Conservation (phyloP, 345 rosid genomes). For the Lepidium aucheri region DNA sequence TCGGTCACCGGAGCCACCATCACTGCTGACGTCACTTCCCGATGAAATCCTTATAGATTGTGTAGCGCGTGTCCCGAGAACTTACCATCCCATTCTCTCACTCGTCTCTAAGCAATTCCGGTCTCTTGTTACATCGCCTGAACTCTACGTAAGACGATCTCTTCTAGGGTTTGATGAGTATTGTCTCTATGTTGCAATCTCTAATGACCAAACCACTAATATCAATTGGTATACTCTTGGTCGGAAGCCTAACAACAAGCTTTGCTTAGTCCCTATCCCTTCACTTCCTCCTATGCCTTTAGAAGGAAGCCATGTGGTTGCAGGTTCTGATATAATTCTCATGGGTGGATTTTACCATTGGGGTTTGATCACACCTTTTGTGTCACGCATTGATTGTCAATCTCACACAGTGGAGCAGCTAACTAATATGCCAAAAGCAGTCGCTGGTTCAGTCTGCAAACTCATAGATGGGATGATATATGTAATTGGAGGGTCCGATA, state of each 20-base stretch:
- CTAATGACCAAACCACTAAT: not conserved
- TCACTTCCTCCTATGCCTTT: constrained; percentile 11
- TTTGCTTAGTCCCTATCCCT: not conserved
- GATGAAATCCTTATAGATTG: not conserved
- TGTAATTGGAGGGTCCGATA: not conserved
- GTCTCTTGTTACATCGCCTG: not conserved
- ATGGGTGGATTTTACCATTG: not conserved
- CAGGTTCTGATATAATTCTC: not conserved
- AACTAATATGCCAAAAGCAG: not conserved
- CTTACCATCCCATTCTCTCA: not conserved
- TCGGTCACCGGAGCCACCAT: not conserved
- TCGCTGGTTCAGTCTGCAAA: not conserved
- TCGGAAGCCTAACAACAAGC: not conserved
- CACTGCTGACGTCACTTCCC: not conserved
- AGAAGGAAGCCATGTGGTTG: not conserved
- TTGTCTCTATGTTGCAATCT: constrained; percentile 3
- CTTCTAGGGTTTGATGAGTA: not conserved
- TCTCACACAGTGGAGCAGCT: not conserved
- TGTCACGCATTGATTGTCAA: not conserved
- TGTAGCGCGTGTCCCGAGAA: not conserved
- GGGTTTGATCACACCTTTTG: not conserved
- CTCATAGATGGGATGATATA: not conserved
- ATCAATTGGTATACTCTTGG: not conserved
- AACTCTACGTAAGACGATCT: not conserved
- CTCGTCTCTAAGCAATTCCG: not conserved